Conservation (phyloP, 306 rosid species). For the Albizia julibrissin region DNA sequence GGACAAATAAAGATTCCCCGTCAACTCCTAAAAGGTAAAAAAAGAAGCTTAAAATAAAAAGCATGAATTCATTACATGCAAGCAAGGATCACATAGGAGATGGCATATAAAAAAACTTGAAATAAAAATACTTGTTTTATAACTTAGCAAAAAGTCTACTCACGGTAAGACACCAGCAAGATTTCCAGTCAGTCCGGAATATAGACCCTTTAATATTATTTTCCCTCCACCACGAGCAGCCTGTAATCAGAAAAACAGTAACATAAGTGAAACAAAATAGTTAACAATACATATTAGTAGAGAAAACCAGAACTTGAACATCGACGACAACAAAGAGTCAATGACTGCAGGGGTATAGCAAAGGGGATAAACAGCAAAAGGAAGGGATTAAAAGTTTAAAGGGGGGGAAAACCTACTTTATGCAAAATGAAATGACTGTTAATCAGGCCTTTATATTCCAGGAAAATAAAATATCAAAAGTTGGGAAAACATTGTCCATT, state of each 20-base stretch:
- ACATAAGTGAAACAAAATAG: constrained; percentile 1
- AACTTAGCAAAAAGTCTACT: constrained; percentile 32
- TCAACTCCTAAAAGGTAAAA: constrained; percentile 29
- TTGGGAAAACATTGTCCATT: background rate
- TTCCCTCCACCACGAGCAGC: constrained; percentile 84
- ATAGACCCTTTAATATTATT: constrained; percentile 80
- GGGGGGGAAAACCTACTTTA: background rate
- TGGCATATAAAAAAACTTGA: background rate
- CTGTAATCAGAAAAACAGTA: constrained; percentile 40
- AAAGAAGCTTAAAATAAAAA: background rate
- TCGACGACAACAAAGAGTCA: background rate
- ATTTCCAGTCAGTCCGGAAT: constrained; percentile 92
- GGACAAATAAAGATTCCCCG: background rate
- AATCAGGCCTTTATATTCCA: background rate
- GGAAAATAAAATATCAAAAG: background rate
- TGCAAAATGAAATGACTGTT: background rate
- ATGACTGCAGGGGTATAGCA: background rate
- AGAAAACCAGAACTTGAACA: constrained; percentile 7
- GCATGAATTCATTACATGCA: background rate
- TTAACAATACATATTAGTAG: constrained; percentile 1
- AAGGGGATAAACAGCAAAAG: background rate
- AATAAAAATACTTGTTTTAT: constrained; percentile 34
- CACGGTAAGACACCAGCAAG: constrained; percentile 96
- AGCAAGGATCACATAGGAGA: background rate
- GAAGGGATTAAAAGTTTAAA: background rate